Conservation (phyloP, 2,329 filamentous ascomycete genomes). For the Blumeria hordei region DNA sequence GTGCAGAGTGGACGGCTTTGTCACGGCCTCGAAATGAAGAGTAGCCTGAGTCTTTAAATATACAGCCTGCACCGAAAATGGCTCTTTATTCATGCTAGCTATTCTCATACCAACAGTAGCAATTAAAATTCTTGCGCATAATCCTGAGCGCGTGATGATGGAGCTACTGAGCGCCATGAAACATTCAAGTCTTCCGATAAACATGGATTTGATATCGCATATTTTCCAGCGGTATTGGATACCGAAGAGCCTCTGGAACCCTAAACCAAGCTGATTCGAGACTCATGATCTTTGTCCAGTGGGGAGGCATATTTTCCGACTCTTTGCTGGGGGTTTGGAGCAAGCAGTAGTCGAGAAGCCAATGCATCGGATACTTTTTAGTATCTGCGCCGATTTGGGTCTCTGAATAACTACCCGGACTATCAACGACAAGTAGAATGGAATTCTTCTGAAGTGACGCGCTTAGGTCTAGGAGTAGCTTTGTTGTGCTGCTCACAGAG, state of each 20-base stretch:
- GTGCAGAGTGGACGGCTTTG: no score
- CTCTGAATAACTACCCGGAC: slow-evolving; percentile 79
- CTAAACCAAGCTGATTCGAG: slow-evolving; percentile 75
- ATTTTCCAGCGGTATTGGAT: slow-evolving; percentile 72
- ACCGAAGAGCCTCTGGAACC: slow-evolving; percentile 38
- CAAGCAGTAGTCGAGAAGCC: slow-evolving; percentile 67
- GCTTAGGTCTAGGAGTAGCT: slow-evolving; percentile 48
- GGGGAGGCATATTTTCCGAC: slow-evolving; percentile 13
- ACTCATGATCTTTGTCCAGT: slow-evolving; percentile 53
- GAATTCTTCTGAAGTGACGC: slow-evolving; percentile 30
- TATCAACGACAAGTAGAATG: slow-evolving; percentile 68
- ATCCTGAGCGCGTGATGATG: no score
- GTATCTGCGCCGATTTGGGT: slow-evolving; percentile 37
- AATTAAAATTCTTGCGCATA: no score
- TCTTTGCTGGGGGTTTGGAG: slow-evolving; percentile 21
- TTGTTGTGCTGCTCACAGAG: slow-evolving; percentile 47
- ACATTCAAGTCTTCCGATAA: slow-evolving; percentile 23
- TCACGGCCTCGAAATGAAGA: no score
- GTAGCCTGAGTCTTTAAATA: no score
- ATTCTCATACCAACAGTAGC: no score
- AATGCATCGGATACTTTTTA: slow-evolving; percentile 74
- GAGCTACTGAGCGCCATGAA: no score
- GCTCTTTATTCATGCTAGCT: no score
- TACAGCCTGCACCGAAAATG: no score
- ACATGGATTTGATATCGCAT: slow-evolving; percentile 89